Conservation (phyloP, 495 filamentous ascomycete species). For the Entonaema liquescens region DNA sequence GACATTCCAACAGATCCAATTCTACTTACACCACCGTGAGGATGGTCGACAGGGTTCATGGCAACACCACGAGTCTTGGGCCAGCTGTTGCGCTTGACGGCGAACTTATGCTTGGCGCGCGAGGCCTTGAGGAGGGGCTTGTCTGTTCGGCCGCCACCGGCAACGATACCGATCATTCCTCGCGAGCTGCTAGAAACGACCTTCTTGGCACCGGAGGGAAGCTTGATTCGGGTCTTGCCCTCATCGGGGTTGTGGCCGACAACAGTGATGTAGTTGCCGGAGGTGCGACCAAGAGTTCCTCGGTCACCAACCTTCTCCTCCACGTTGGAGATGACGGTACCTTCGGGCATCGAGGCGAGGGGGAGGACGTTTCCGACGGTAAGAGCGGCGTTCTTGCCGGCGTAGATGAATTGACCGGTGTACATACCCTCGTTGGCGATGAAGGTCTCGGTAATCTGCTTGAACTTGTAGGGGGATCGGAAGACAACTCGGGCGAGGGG, state of each 20-base stretch:
- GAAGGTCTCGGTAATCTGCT: constrained; percentile 93
- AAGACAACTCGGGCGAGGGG: constrained; percentile 96
- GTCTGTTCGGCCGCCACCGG: constrained; percentile 98
- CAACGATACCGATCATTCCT: constrained; percentile 99
- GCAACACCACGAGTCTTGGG: constrained; percentile 99
- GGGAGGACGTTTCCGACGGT: constrained; percentile 98
- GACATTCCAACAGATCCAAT: neutral
- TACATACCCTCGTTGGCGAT: constrained; percentile 99
- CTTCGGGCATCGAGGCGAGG: constrained; percentile 91
- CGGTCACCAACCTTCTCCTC: constrained; percentile 99
- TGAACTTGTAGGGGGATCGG: constrained; percentile 92
- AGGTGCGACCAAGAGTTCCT: constrained; percentile 93
- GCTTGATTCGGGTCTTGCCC: constrained; percentile 99
- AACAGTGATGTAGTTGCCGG: constrained; percentile 98
- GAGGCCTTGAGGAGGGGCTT: constrained; percentile 99
- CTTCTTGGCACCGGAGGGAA: constrained; percentile 99
- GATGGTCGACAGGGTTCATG: constrained; percentile 99
- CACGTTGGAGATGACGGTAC: constrained; percentile 98
- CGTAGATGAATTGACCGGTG: constrained; percentile 99
- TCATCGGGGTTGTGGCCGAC: constrained; percentile 99
- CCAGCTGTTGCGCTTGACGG: constrained; percentile 99
- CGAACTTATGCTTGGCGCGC: constrained; percentile 99
- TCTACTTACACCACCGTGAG: constrained; percentile 81
- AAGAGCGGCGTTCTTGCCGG: constrained; percentile 95
- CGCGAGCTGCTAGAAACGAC: constrained; percentile 87